These are phyloP conservation scores for Jimgerdemannia flammicorona DNA, from an alignment of 192 early-diverging fungal genomes.

Conservation along the genomic window DNA sequence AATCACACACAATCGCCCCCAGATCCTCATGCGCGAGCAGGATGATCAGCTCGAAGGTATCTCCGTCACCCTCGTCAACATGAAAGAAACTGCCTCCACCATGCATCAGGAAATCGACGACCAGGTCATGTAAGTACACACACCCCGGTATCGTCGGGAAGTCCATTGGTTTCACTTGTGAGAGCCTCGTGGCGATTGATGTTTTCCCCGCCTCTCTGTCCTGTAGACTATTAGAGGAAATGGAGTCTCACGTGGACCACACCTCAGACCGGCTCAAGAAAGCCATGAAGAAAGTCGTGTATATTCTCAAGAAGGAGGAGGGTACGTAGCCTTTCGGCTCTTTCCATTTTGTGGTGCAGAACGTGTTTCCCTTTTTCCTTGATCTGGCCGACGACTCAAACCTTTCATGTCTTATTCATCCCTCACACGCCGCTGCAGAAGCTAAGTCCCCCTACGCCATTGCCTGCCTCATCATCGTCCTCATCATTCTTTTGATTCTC, in stretches of 20 bases:
- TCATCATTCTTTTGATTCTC: slow-evolving; percentile 51
- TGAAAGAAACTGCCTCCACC: slow-evolving; percentile 55
- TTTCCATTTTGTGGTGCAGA: no score
- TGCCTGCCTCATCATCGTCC: slow-evolving; percentile 45
- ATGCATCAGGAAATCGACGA: slow-evolving; percentile 54
- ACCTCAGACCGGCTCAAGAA: slow-evolving; percentile 36
- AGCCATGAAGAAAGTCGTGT: slow-evolving; percentile 47
- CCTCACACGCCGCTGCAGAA: slow-evolving; percentile 23
- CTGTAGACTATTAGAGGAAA: slow-evolving; percentile 43
- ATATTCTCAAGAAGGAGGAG: slow-evolving; percentile 55
- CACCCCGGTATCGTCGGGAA: no score
- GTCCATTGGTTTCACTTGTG: background rate
- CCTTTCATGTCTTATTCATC: no score
- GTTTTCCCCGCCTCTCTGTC: background rate
- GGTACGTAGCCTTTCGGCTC: slow-evolving; percentile 18
- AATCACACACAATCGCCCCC: background rate
- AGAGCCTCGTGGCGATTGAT: background rate
- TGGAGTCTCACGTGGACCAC: slow-evolving; percentile 50
- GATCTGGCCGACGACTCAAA: no score
- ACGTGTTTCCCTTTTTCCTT: no score
- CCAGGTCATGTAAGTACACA: slow-evolving; percentile 39
- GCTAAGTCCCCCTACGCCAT: slow-evolving; percentile 49
- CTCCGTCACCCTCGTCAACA: slow-evolving; percentile 47
- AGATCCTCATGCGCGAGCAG: slow-evolving; percentile 56
- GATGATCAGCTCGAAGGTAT: slow-evolving; percentile 55